Evolutionary conservation across 1,139 yeast genomes (phyloP), one percentile per base, ranked within the genome.

Genomic region (Zygotorulaspora mrakii): DNA sequence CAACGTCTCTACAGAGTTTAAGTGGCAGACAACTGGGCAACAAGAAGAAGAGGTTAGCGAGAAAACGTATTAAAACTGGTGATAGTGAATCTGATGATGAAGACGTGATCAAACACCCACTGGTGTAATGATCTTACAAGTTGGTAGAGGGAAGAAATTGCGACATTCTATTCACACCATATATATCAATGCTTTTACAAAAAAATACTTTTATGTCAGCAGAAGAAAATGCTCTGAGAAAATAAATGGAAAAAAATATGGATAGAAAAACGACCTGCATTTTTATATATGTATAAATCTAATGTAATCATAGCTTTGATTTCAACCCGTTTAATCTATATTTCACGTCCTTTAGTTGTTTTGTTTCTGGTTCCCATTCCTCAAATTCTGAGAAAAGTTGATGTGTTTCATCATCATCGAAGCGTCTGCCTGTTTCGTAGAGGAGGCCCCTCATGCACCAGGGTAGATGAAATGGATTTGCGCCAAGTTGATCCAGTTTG

Each of bases 381-480:
- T 82, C 91, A 61, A 86, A 89, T 61, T 82, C 82, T 13, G 70
- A 71, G 48, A 82, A 77, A 32, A 88, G 70, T 38, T 70, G 70
- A 31, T 71, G 67, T 20, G 87, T 74, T 47, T 83, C 86, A 26
- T 70, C 67, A 37, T 68, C 65, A 31, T 80, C 73, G 39, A 68
- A 33, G 54, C 66, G 50, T 37, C 57, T 50, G 37, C 57, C 39
- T 43, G 74, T 64, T 57, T 88, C 82, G 50, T 76, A 73, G 24
- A 88, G 65, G 31, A 89, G 65, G 0, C 96, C 96, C 32, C 96
- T 69, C 64, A 87, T 74, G 54, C 94, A 84, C 96, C 96, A 89
- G 1, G 97, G 97, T 24, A 89, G 66, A 39, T 85, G 77, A 56
- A 76, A 89, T 1, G 96, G 96, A 61, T 89, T 88, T 33, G 76